Evolutionary conservation across 345 rosid species (phyloP).

Genomic region (Eucalyptus victrix): DNA sequence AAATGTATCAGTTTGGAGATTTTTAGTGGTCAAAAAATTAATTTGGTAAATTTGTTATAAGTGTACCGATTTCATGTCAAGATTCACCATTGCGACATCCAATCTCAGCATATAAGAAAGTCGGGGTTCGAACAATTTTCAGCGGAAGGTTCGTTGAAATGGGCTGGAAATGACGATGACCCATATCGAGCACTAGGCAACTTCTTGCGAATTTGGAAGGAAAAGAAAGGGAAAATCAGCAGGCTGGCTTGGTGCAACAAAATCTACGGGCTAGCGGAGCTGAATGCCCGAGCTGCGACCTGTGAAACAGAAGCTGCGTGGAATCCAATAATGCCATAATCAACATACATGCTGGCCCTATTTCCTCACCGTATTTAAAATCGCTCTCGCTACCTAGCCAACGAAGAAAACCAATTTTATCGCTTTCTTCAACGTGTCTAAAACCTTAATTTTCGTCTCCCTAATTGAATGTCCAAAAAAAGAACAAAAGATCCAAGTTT

Average conservation of each 20-base stretch:
- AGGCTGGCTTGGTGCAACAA: not conserved
- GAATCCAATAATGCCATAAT: no score
- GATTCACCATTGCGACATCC: not conserved
- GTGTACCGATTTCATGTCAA: rapidly evolving
- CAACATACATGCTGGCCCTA: no score
- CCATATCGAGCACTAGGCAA: not conserved
- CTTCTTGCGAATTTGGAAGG: not conserved
- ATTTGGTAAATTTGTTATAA: no score
- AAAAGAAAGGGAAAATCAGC: not conserved
- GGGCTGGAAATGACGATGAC: not conserved
- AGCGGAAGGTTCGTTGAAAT: not conserved
- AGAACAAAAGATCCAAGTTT: no score
- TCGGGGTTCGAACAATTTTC: not conserved
- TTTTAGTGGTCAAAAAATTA: no score
- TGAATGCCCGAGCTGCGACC: not conserved
- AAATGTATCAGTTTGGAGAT: rapidly evolving
- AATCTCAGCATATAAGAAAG: not conserved
- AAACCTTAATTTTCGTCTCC: no score
- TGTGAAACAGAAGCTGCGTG: not conserved
- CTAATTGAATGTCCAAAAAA: no score
- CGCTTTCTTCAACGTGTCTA: no score
- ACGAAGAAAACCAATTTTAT: no score
- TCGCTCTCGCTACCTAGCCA: no score
- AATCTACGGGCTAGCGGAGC: not conserved
- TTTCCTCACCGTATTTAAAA: no score